These are phyloP conservation scores for Ophiostoma himal-ulmi DNA, from an alignment of 2,329 filamentous ascomycete genomes.

Conservation along the genomic window DNA sequence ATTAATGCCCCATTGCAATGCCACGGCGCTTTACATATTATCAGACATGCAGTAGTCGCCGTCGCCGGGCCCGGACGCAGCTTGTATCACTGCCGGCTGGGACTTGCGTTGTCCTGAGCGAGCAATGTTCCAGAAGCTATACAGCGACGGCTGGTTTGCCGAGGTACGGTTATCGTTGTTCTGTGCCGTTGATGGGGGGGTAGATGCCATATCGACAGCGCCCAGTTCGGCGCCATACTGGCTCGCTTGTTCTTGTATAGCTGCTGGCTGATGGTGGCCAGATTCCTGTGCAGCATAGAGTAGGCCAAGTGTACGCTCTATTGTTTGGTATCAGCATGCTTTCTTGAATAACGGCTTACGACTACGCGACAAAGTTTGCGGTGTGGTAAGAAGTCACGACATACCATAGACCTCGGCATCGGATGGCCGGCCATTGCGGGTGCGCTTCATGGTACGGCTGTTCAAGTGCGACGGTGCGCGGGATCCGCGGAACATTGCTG, in stretches of 20 bases:
- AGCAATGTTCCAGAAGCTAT: slow-evolving; percentile 56
- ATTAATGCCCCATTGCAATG: not conserved
- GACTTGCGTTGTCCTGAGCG: slow-evolving; percentile 23
- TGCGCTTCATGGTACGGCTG: slow-evolving; percentile 55
- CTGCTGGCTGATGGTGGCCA: slow-evolving; percentile 19
- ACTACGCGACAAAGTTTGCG: not conserved
- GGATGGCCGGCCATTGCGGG: slow-evolving; percentile 53
- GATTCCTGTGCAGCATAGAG: slow-evolving; percentile 45
- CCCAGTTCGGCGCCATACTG: slow-evolving; percentile 12
- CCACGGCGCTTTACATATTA: not conserved
- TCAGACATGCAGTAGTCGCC: not conserved
- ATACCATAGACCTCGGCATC: slow-evolving; percentile 51
- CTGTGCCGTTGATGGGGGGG: not conserved
- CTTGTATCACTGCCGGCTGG: not conserved
- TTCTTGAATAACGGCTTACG: not conserved
- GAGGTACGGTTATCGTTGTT: slow-evolving; percentile 18
- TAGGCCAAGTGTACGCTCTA: slow-evolving; percentile 53
- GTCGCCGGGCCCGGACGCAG: not conserved
- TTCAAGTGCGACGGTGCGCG: slow-evolving; percentile 36
- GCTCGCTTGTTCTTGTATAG: slow-evolving; percentile 19
- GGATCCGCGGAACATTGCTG: slow-evolving; percentile 32
- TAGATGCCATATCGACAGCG: not conserved
- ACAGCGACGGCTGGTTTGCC: slow-evolving; percentile 46
- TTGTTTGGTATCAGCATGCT: not conserved
- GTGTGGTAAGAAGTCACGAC: slow-evolving; percentile 28